These are phyloP conservation scores for Mycosphaerella sp. DNA, from an alignment of 2,329 filamentous ascomycete genomes.

Conservation along the genomic window DNA sequence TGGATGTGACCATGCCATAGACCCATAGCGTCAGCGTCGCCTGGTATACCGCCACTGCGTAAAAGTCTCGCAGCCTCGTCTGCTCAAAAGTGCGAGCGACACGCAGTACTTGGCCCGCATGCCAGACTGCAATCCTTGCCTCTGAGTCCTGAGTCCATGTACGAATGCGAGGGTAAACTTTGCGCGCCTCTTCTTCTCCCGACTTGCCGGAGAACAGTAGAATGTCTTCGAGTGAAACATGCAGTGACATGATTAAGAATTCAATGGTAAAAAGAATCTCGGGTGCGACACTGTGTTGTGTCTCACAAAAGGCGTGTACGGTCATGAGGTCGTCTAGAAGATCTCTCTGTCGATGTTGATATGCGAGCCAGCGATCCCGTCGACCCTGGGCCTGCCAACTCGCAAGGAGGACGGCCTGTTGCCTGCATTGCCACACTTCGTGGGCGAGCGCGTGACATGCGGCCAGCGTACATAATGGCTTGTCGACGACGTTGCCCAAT, in stretches of 20 bases:
- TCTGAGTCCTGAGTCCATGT: conserved; percentile 50
- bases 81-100: conserved; percentile 39
- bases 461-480: conserved; percentile 52
- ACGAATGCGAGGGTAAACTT: conserved; percentile 49
- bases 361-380: conserved; percentile 24
- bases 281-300: conserved; percentile 24
- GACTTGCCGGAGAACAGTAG: conserved; percentile 60
- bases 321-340: conserved; percentile 21
- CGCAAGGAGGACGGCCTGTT: conserved; percentile 34
- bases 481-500: conserved; percentile 47
- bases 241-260: conserved; percentile 55
- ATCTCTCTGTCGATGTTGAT: conserved; percentile 20
- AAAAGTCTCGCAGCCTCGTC: conserved; percentile 49
- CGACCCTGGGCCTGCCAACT: conserved; percentile 19
- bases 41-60: conserved; percentile 61
- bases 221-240: conserved; percentile 56
- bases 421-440: conserved; percentile 55
- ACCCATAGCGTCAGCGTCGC: conserved; percentile 61
- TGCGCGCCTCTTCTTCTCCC: conserved; percentile 56
- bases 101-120: conserved; percentile 58
- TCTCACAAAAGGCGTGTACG: conserved; percentile 20
- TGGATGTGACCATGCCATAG: conserved; percentile 46
- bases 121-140: conserved; percentile 55
- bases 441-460: conserved; percentile 52
- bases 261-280: conserved; percentile 36